Base-by-base conservation (phyloP, 768 basidiomycete species). In the Leccinum boreale region DNA sequence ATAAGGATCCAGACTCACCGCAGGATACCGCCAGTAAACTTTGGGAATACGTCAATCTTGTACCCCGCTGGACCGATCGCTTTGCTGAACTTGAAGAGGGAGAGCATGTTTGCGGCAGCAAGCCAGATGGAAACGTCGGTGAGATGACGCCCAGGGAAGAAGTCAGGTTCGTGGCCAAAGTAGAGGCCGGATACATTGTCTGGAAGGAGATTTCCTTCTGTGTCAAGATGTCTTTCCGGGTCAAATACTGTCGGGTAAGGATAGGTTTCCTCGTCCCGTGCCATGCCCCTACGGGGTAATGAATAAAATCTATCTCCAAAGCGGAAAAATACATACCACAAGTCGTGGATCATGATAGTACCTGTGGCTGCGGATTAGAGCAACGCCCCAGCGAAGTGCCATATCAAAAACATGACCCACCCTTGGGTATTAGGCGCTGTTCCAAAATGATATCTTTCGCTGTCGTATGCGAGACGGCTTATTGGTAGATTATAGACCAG, bases 351-450 rank as follows among this genome's bases (percentile, higher is more conserved):
- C 6, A 70, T 54, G 45, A 58, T 17, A n/a, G 67, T 49, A 36
- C 65, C 69, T 71, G 50, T 5, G n/a, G 21, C 28, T 5, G 10
- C n/a, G 7, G 29, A 10, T 63, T 7, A 60, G 29, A 5, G 15
- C 8, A 29, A 19, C 4, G n/a, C n/a, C 2, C n/a, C 17, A 33
- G 28, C 19, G 23, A 45, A 53, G 8, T 19, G 17, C 39, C 10
- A 14, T 12, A 12, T 24, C 28, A 26, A 17, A 33, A 12, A 47
- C 14, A 15, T 15, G 5, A 44, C 60, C 17, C n/a, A 60, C 83
- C 84, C 56, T 77, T 76, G 5, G 84, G 84, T 55, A 86, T 86
- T 3, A 78, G 66, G 44, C 78, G 78, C 12, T 76, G 75, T 35
- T 74, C 67, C 53, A 78, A 80, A 15, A 72, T 50, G 42, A 80